phyloP scores from a whole-genome alignment of 768 basidiomycete genomes.

The Mycena filopes region DNA sequence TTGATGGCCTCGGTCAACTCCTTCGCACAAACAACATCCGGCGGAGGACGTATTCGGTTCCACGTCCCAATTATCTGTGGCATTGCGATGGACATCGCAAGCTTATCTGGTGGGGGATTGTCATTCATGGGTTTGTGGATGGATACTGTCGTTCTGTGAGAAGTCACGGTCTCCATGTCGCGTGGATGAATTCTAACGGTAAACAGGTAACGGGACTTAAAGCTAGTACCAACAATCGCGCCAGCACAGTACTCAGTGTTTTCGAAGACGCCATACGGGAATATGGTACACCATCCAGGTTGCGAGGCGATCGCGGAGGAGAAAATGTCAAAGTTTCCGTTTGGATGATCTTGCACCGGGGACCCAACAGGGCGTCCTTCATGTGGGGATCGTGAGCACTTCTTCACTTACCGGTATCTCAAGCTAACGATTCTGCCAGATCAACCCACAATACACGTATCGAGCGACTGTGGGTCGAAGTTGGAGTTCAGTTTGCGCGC shows the following conservation, averaged over 20 bases:
- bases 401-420: background rate
- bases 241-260: constrained; percentile 41
- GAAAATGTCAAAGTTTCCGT: constrained; percentile 48
- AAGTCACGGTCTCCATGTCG: too few relatives aligned
- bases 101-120: constrained; percentile 38
- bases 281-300: constrained; percentile 43
- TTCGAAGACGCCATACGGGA: constrained; percentile 35
- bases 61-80: constrained; percentile 37
- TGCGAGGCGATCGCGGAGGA: constrained; percentile 47
- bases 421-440: too few relatives aligned
- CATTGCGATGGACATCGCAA: too few relatives aligned
- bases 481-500: too few relatives aligned
- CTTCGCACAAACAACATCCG: constrained; percentile 29
- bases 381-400: constrained; percentile 46
- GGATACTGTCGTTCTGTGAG: too few relatives aligned
- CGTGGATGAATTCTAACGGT: too few relatives aligned
- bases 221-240: constrained; percentile 42
- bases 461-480: too few relatives aligned
- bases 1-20: constrained; percentile 37
- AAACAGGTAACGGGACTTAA: constrained; percentile 38
- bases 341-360: constrained; percentile 47
- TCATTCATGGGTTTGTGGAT: background rate
- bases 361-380: too few relatives aligned
- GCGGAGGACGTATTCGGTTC: constrained; percentile 32
- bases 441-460: too few relatives aligned